Conservation (phyloP, 139 green algal genomes). For the Coelastrella sp. region DNA sequence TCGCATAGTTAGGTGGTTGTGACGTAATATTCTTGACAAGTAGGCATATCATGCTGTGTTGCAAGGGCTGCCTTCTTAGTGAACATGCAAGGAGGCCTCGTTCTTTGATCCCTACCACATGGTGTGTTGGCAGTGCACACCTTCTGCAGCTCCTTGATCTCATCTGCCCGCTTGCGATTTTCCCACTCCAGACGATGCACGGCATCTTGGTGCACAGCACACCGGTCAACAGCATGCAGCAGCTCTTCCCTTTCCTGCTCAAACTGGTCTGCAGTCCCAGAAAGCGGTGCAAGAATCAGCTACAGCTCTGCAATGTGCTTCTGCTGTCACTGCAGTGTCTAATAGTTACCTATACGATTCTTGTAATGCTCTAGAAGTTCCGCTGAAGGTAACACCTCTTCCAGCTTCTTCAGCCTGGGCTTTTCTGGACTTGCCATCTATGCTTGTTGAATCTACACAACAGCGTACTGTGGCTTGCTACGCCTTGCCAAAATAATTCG, state of each 20-base stretch:
- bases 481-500: too few relatives aligned
- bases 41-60: too few relatives aligned
- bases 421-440: conserved; percentile 16
- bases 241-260: conserved; percentile 80
- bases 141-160: conserved; percentile 89
- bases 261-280: conserved; percentile 73
- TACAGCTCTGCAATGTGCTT: neutral
- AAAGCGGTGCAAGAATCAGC: neutral
- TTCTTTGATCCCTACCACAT: too few relatives aligned
- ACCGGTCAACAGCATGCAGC: conserved; percentile 72
- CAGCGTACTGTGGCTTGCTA: too few relatives aligned
- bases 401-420: conserved; percentile 20
- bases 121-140: conserved; percentile 38
- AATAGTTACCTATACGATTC: conserved; percentile 52
- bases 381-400: conserved; percentile 43
- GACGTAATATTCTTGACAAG: too few relatives aligned
- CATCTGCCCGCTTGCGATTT: conserved; percentile 76
- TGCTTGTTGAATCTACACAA: too few relatives aligned
- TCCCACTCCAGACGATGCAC: conserved; percentile 81
- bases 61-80: too few relatives aligned
- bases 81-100: too few relatives aligned
- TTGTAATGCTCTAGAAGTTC: conserved; percentile 72
- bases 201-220: conserved; percentile 58
- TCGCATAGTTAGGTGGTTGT: too few relatives aligned
- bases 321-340: neutral